phyloP scores from a whole-genome alignment of 306 rosid species.

The Medicago lupulina region DNA sequence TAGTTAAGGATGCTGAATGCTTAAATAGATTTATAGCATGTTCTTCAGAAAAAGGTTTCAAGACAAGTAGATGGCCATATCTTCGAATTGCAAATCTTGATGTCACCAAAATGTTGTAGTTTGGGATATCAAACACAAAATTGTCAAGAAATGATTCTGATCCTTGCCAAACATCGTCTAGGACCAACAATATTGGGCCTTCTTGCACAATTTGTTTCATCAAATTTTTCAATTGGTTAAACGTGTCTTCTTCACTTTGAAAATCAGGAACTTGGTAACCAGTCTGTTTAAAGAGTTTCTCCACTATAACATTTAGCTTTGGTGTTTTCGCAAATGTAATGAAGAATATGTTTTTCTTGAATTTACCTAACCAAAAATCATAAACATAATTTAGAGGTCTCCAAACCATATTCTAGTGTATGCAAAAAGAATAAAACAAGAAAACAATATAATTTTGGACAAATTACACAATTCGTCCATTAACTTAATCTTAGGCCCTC shows the following conservation, averaged over 20 bases:
- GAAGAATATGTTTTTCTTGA: conserved; percentile 58
- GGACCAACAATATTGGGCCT: conserved; percentile 52
- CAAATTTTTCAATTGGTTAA: conserved; percentile 43
- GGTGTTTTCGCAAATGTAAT: conserved; percentile 47
- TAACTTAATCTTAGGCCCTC: too few species aligned
- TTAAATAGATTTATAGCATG: conserved; percentile 57
- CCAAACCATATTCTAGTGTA: too few species aligned
- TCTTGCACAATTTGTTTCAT: conserved; percentile 30
- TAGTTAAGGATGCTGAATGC: conserved; percentile 48
- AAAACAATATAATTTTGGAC: too few species aligned
- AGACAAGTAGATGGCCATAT: conserved; percentile 34
- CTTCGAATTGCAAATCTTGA: conserved; percentile 55
- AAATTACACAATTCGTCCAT: too few species aligned
- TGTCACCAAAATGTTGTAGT: conserved; percentile 66
- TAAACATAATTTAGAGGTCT: too few species aligned
- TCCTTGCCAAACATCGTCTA: conserved; percentile 64
- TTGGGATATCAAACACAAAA: conserved; percentile 42
- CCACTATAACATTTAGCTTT: conserved; percentile 47
- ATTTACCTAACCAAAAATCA: too few species aligned
- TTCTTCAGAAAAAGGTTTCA: conserved; percentile 47
- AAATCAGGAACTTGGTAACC: conserved; percentile 35
- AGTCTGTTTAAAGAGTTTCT: conserved; percentile 48
- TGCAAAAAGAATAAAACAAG: too few species aligned
- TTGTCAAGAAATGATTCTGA: conserved; percentile 57
- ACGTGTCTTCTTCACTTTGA: conserved; percentile 43